Evolutionary conservation across 768 basidiomycete species (phyloP).

Genomic region (Ramaria sp.): DNA sequence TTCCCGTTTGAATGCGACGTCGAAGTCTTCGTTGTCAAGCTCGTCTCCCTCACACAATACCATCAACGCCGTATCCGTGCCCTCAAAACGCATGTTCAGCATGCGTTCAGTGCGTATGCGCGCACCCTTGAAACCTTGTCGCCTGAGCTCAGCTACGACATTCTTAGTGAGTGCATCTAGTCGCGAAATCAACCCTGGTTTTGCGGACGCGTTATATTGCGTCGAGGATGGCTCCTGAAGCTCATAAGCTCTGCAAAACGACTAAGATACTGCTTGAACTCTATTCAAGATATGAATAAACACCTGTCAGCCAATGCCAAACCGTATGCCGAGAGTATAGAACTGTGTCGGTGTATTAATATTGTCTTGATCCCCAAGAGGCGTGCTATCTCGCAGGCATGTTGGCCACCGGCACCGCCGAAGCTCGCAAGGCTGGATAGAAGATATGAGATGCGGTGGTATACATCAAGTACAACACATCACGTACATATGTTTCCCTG

Average conservation of each 20-base stretch:
- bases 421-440: slow-evolving; percentile 63
- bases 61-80: slow-evolving; percentile 91
- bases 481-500: slow-evolving; percentile 55
- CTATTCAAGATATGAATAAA: neutral
- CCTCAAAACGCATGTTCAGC: slow-evolving; percentile 90
- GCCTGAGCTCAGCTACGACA: slow-evolving; percentile 55
- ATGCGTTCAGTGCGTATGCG: slow-evolving; percentile 70
- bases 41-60: slow-evolving; percentile 33
- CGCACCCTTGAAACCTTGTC: slow-evolving; percentile 71
- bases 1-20: slow-evolving; percentile 62
- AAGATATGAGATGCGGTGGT: neutral
- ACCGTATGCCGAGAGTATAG: slow-evolving; percentile 88
- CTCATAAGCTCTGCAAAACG: slow-evolving; percentile 55
- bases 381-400: slow-evolving; percentile 85
- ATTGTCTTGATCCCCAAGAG: slow-evolving; percentile 82
- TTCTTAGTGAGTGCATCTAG: slow-evolving; percentile 56
- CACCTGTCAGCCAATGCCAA: slow-evolving; percentile 79
- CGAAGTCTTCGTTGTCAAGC: slow-evolving; percentile 53
- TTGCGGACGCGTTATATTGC: slow-evolving; percentile 55
- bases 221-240: slow-evolving; percentile 83
- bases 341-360: slow-evolving; percentile 83
- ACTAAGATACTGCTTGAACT: neutral
- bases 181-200: slow-evolving; percentile 42
- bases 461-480: neutral
- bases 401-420: slow-evolving; percentile 85